Base-by-base conservation (phyloP, 2,329 filamentous ascomycete genomes). In the Pseudogymnoascus sp. region DNA sequence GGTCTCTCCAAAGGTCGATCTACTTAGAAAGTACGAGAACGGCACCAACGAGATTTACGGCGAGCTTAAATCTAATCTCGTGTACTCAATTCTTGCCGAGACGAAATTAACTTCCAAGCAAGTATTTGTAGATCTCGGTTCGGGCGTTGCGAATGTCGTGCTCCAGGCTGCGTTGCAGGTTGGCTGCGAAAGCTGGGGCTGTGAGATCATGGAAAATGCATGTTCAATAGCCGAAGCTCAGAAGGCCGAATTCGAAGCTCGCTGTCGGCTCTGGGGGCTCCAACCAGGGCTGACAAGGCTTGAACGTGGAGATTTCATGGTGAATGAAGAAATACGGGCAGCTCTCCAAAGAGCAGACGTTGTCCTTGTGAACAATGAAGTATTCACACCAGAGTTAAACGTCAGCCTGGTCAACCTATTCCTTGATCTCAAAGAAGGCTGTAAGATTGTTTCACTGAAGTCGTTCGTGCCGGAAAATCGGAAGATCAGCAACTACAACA, bases 331-430 rank as follows among this genome's bases (percentile, higher is more conserved):
- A 65, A 91, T 97, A 60, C 82, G 87, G 65, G 82, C 86, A 23
- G 87, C 88, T 6, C 81, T 99, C 61, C 88, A 89, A 75, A 85
- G 88, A 63, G 93, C 95, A 1, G 95, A 99, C 74, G 93, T 98
- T n/a, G 85, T 99, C 16, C 83, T 99, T 25, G 93, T 98, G 71
- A 99, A 99, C 80, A 99, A 99, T 77, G 93, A 98, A 77, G 95
- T 92, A 2, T 99, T 99, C 77, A 93, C 89, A 5, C 88, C 93
- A 13, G 83, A 88, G 70, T 84, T 97, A 63, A 99, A 98, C 77
- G 89, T 91, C 72, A 85, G 86, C 67, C 81, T 99, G 54, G 85
- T 93, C 69, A 86, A 91, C 70, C 91, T 96, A 79, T 98, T 99
- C 72, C 79, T 99, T 66, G 95, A 99, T 72, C 80, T 98, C 67